Evolutionary conservation across 768 basidiomycete genomes (phyloP).

Genomic region (Psilocybe azurescens): DNA sequence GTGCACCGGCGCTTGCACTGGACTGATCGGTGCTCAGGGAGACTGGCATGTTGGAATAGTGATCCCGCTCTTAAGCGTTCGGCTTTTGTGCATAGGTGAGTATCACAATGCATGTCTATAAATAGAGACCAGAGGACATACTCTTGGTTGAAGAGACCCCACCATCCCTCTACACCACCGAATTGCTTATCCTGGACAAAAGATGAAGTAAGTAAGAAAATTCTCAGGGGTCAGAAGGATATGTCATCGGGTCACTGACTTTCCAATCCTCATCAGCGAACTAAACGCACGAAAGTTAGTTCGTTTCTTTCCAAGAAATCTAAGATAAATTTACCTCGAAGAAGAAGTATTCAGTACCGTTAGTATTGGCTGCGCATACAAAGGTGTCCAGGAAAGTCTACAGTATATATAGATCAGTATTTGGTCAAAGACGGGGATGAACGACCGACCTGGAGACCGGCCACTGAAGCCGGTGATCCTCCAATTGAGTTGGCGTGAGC

Average conservation of each 20-base stretch:
- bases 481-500: slow-evolving; percentile 66
- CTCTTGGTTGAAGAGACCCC: slow-evolving; percentile 52
- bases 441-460: slow-evolving; percentile 58
- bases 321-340: slow-evolving; percentile 60
- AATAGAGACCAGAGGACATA: slow-evolving; percentile 24
- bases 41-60: slow-evolving; percentile 65
- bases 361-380: slow-evolving; percentile 84
- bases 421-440: no score
- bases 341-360: slow-evolving; percentile 87
- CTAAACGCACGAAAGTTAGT: slow-evolving; percentile 38
- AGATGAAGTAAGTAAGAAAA: slow-evolving; percentile 7
- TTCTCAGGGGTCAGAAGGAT: neutral
- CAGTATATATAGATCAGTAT: neutral
- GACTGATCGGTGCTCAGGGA: slow-evolving; percentile 31
- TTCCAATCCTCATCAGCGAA: slow-evolving; percentile 87
- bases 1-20: neutral
- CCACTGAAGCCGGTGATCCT: slow-evolving; percentile 61
- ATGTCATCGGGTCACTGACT: slow-evolving; percentile 37
- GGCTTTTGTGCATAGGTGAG: slow-evolving; percentile 41
- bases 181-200: slow-evolving; percentile 50
- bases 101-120: neutral
- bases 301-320: neutral
- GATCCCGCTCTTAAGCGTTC: slow-evolving; percentile 68
- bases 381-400: slow-evolving; percentile 86
- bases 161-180: slow-evolving; percentile 80